Evolutionary conservation across 2,329 filamentous ascomycete genomes (phyloP), one percentile per base, ranked within the genome.

Genomic region (Penicillium sclerotiorum): DNA sequence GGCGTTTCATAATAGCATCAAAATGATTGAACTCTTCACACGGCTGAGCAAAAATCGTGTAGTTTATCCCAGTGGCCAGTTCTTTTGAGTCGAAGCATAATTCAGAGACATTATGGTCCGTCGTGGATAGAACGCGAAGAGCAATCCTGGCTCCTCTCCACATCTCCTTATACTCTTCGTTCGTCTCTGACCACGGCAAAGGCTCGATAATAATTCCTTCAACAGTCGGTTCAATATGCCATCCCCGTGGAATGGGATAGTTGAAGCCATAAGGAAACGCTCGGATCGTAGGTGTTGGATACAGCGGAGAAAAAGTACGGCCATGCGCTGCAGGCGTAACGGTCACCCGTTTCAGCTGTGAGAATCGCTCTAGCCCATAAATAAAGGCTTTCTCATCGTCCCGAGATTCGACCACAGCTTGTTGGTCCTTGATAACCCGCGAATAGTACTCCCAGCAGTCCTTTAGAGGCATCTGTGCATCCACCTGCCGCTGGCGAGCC

Each of bases 241-340:
- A 71, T 12, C 67, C 64, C 61, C 22, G 64, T 2, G 70, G 66
- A 9, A 72, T 56, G 1, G 69, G 68, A 47, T 77, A 75, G 23
- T 68, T 69, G 23, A 77, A 74, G 4, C 70, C 70, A 1, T 51
- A 38, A 0, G 73, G 72, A 13, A 77, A 68, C 2, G 66, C 63
- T 7, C 73, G 71, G 25, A 75, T 72, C 56, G 72, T 73, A 1
- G 75, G 75, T 0, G 75, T 77, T 18, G 71, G 52, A 42, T 77
- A 77, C 0, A 67, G 48, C 0, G 74, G 75, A 0, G 48, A 40
- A n/a, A 69, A 66, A 0, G 68, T 49, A 30, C 61, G 56, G 0
- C 71, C 71, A 51, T 77, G 74, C 0, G 72, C 61, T 2, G 71
- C 69, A 6, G 68, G 69, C 4, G 75, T 77, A 11, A 78, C 46